A percentile compares a stretch with the other conserved stretches of the same genome.
Conservation (phyloP, 192 early-diverging fungal genomes). For the Diversispora epigaea region DNA sequence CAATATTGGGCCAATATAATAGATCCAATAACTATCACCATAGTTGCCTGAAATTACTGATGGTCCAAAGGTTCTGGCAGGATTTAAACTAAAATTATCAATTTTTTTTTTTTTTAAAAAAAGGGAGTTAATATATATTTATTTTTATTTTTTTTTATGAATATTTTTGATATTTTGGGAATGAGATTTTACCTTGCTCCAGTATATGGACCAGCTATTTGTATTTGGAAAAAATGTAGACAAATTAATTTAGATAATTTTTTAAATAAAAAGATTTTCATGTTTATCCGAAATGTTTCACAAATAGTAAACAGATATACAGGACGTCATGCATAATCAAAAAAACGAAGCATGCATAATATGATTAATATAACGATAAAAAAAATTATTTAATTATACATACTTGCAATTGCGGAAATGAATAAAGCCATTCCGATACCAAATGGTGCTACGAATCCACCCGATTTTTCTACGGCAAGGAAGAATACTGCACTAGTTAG, state of each 20-base stretch:
- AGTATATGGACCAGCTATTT: constrained; percentile 8
- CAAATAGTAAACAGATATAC: too few relatives aligned
- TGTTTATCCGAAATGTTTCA: too few relatives aligned
- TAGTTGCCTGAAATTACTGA: constrained; percentile 48
- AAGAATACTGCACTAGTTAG: constrained; percentile 11
- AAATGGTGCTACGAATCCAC: constrained; percentile 7
- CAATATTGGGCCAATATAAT: constrained; percentile 53
- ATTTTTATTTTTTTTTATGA: not conserved
- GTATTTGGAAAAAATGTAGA: not conserved
- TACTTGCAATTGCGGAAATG: constrained; percentile 3
- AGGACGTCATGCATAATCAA: too few relatives aligned
- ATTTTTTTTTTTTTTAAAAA: not conserved
- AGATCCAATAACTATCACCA: constrained; percentile 57
- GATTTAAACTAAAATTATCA: constrained; percentile 48
- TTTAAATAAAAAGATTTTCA: too few relatives aligned
- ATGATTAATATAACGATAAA: too few relatives aligned
- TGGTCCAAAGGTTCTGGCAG: constrained; percentile 65
- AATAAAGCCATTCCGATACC: constrained; percentile 26
- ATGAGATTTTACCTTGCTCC: constrained; percentile 36
- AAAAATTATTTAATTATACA: not conserved
- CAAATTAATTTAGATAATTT: not conserved
- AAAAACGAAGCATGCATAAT: not conserved
- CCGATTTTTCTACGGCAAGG: constrained; percentile 1
- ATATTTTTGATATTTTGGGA: not conserved
- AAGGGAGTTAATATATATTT: not conserved